phyloP scores from a whole-genome alignment of 2,329 filamentous ascomycete genomes.

The Arachnomyces sp. region DNA sequence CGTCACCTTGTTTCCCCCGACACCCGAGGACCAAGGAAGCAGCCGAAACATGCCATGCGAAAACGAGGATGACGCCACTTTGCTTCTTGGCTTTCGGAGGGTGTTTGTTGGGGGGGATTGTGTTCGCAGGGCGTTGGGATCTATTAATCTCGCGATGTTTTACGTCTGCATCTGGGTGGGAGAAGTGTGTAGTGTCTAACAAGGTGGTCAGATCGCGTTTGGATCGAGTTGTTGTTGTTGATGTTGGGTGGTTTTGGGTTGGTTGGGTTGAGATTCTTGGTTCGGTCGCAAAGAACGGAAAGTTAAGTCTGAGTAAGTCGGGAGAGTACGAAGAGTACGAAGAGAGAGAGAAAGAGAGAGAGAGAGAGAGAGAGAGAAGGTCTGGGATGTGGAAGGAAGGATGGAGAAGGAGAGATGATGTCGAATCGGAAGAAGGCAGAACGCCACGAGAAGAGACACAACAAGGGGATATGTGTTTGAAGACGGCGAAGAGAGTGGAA shows the following conservation, averaged over 20 bases:
- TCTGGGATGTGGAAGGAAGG: background rate
- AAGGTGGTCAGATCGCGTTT: no score
- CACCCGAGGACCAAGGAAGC: slow-evolving; percentile 38
- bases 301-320: slow-evolving; percentile 11
- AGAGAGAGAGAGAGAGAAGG: slow-evolving; percentile 3
- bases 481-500: no score
- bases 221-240: background rate
- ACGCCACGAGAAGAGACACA: slow-evolving; percentile 3
- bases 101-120: slow-evolving; percentile 7
- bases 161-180: background rate
- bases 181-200: background rate
- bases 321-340: slow-evolving; percentile 13
- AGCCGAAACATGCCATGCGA: slow-evolving; percentile 45
- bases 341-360: slow-evolving; percentile 5
- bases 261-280: background rate
- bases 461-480: background rate
- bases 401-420: slow-evolving; percentile 4
- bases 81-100: slow-evolving; percentile 11
- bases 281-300: slow-evolving; percentile 13
- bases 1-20: slow-evolving; percentile 39
- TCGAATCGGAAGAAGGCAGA: slow-evolving; percentile 1
- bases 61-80: slow-evolving; percentile 7
- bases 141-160: slow-evolving; percentile 10
- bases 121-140: slow-evolving; percentile 14
- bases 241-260: slow-evolving; percentile 1